Percentiles rank a stretch among this genome's conserved stretches.
Conservation (phyloP, 2,329 filamentous ascomycete species). For the Penicillium aurantiogriseum region DNA sequence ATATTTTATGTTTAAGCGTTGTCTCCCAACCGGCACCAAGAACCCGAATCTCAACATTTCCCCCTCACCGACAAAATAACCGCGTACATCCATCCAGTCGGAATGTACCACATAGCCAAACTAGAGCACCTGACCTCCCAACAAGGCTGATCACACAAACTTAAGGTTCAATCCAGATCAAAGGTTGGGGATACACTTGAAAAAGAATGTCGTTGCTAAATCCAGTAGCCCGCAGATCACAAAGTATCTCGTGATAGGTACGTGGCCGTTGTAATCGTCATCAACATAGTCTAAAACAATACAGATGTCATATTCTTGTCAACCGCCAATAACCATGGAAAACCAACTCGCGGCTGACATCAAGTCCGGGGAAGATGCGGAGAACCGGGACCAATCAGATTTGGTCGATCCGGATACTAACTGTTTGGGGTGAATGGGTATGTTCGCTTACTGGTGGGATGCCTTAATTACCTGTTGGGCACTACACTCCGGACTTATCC, state of each 20-base stretch:
- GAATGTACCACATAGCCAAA: neutral
- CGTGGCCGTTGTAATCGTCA: slow-evolving; percentile 1
- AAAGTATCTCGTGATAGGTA: neutral
- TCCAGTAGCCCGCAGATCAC: neutral
- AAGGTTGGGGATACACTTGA: neutral
- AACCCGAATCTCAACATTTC: neutral
- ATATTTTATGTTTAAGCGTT: neutral
- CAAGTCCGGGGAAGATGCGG: slow-evolving; percentile 1
- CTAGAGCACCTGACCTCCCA: slow-evolving; percentile 2
- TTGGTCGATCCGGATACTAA: neutral
- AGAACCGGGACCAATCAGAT: neutral
- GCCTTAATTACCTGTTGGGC: neutral
- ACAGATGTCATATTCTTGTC: neutral
- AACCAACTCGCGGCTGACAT: neutral
- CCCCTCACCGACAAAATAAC: neutral
- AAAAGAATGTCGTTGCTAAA: neutral
- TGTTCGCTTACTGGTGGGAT: neutral
- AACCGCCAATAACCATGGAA: neutral
- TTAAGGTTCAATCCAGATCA: neutral
- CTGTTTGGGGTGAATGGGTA: slow-evolving; percentile 18
- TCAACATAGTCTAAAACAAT: neutral
- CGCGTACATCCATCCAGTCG: slow-evolving; percentile 3
- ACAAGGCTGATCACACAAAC: slow-evolving; percentile 1
- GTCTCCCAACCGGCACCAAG: neutral
- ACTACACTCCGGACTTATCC: neutral